Evolutionary conservation across 257 asterid genomes (phyloP), one percentile per base, ranked within the genome.

Genomic region (Dorcoceras hygrometricum): DNA sequence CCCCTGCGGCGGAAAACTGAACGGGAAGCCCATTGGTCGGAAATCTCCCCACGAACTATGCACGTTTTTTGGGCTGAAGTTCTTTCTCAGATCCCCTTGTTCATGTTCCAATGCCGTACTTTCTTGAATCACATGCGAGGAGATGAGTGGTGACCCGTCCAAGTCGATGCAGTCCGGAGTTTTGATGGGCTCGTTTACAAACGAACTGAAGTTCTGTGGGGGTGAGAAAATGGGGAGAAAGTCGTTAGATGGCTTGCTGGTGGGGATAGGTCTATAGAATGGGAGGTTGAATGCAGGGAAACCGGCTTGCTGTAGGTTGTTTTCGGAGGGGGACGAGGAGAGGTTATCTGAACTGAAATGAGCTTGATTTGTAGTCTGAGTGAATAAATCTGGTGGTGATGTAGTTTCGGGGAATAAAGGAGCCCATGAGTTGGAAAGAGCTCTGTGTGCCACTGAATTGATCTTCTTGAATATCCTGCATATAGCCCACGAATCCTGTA

Each of bases 401-500:
- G 77, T 48, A 22, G 88, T 59, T 71, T 81, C 86, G 1, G 82
- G 22, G 19, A 80, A 55, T 23, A 87, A 80, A 4, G 76, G 53
- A 2, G 76, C 67, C 89, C 88, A 85, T 1, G 81, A 23, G 34
- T 80, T 84, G 27, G 90, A 75, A 43, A 85, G 78, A 11, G 86
- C 82, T 69, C 95, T 82, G 3, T 85, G 85, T 56, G 95, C 84
- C 5, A 73, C 64, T 19, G 90, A 83, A 67, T 58, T 85, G 0
- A 81, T 79, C 76, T 88, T 88, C 76, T 88, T 85, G 83, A 88
- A 88, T 34, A 88, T 88, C 84, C 92, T 80, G 76, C 95, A 88
- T 24, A 88, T 88, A 23, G 92, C 95, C 95, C 90, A 88, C 8
- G 95, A 78, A 57, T 88, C 95, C 95, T 88, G 85, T 24, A 24